Evolutionary conservation across 192 early-diverging fungal genomes (phyloP).

Genomic region (Ramicandelaber brevisporus): DNA sequence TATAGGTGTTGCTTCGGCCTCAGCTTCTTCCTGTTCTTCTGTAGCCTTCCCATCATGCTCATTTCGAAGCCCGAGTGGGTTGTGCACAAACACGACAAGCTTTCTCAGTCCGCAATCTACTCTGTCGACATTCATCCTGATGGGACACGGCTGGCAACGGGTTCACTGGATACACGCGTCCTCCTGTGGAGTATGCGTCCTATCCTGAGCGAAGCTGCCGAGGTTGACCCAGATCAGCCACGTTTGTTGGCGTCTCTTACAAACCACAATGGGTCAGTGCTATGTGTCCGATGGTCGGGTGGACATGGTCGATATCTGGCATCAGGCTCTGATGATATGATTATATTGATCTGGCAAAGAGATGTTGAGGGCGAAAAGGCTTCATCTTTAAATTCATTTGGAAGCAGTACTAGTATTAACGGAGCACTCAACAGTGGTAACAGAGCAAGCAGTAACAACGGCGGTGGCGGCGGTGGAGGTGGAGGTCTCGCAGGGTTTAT

Average conservation of each 20-base stretch:
- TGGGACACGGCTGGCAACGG: constrained; percentile 60
- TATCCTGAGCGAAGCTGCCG: constrained; percentile 20
- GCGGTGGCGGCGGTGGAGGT: neutral
- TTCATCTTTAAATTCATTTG: too few relatives aligned
- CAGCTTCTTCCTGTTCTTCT: constrained; percentile 1
- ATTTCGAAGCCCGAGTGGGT: constrained; percentile 46
- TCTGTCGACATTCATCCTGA: constrained; percentile 68
- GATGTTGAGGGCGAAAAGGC: constrained; percentile 21
- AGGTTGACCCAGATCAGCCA: constrained; percentile 18
- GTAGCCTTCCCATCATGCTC: constrained; percentile 19
- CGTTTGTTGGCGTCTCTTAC: constrained; percentile 55
- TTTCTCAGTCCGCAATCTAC: constrained; percentile 39
- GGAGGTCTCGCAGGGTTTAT: constrained; percentile 17
- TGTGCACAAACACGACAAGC: constrained; percentile 38
- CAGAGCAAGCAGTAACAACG: constrained; percentile 3
- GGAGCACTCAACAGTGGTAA: too few relatives aligned
- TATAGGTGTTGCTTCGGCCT: too few relatives aligned
- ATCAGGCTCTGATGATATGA: constrained; percentile 74
- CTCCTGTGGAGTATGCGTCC: constrained; percentile 68
- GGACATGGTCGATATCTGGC: constrained; percentile 47
- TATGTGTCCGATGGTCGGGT: constrained; percentile 70
- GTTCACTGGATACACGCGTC: constrained; percentile 65
- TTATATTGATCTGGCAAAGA: constrained; percentile 73
- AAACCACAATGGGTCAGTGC: constrained; percentile 63
- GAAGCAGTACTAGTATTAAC: too few relatives aligned